phyloP scores from a whole-genome alignment of 345 rosid genomes.

The Populus simonii region DNA sequence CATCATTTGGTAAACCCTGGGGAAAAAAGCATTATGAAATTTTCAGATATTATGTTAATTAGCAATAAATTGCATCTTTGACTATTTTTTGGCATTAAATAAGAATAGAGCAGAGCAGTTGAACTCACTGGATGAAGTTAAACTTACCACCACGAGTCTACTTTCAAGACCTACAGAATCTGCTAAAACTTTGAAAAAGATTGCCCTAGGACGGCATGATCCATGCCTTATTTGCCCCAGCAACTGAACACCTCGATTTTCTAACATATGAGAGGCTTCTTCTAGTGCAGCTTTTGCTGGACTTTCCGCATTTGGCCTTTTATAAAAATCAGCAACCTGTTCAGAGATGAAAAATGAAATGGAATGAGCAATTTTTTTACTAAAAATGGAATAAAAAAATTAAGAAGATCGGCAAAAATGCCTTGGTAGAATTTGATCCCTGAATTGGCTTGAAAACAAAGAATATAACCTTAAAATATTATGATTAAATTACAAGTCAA shows the following conservation, averaged over 20 bases:
- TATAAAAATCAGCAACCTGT: slow-evolving; percentile 88
- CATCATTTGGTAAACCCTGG: slow-evolving; percentile 95
- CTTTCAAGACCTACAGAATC: slow-evolving; percentile 93
- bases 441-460: neutral
- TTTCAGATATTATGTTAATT: slow-evolving; percentile 7
- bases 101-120: neutral
- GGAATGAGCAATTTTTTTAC: neutral
- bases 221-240: slow-evolving; percentile 94
- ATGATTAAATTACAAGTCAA: neutral
- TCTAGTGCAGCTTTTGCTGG: slow-evolving; percentile 75
- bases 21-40: slow-evolving; percentile 3
- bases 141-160: slow-evolving; percentile 89
- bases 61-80: slow-evolving; percentile 3
- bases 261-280: slow-evolving; percentile 62
- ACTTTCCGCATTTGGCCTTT: slow-evolving; percentile 67
- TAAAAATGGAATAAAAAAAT: neutral
- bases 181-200: slow-evolving; percentile 87
- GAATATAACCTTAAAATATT: neutral
- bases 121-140: slow-evolving; percentile 12
- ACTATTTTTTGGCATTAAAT: neutral
- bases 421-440: neutral
- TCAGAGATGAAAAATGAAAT: slow-evolving; percentile 8
- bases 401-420: neutral
- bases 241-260: slow-evolving; percentile 72
- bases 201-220: slow-evolving; percentile 89